Conservation (phyloP, 2,329 filamentous ascomycete species). For the Nemania abortiva region DNA sequence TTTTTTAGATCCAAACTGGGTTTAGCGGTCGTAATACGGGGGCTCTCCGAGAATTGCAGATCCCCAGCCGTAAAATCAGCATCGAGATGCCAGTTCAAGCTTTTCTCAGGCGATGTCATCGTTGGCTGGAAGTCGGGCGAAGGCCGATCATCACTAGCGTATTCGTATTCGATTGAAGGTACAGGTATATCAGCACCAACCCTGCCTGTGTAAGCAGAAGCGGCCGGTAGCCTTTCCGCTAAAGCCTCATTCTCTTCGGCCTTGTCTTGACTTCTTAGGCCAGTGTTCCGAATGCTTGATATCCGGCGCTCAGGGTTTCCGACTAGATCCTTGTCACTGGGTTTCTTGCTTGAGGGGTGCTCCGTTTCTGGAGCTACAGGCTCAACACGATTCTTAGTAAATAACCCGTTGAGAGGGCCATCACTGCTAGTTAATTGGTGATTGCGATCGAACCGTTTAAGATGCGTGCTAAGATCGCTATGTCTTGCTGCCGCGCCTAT, state of each 20-base stretch:
- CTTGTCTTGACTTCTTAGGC: constrained; percentile 34
- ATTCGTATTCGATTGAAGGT: constrained; percentile 47
- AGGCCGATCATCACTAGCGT: constrained; percentile 41
- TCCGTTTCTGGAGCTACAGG: constrained; percentile 55
- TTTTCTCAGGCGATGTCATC: constrained; percentile 61
- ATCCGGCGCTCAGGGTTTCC: constrained; percentile 43
- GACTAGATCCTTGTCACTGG: constrained; percentile 53
- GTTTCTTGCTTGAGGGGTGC: constrained; percentile 51
- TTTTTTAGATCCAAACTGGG: constrained; percentile 28
- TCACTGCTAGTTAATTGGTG: constrained; percentile 45
- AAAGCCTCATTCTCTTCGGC: constrained; percentile 5
- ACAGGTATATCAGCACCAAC: constrained; percentile 39
- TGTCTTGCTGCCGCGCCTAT: constrained; percentile 46
- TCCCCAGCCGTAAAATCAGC: constrained; percentile 69
- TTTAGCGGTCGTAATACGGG: constrained; percentile 60
- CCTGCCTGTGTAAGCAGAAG: background rate
- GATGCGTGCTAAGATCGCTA: constrained; percentile 50
- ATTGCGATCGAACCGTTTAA: constrained; percentile 50
- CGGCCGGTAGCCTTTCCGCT: constrained; percentile 8
- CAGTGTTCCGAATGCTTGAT: constrained; percentile 39
- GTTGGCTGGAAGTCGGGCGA: constrained; percentile 40
- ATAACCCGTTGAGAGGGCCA: constrained; percentile 51
- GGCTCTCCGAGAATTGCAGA: constrained; percentile 67
- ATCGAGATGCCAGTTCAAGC: constrained; percentile 68
- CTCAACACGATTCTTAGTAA: constrained; percentile 52